phyloP scores from a whole-genome alignment of 2,329 filamentous ascomycete species.

The Neofusicoccum sp. region DNA sequence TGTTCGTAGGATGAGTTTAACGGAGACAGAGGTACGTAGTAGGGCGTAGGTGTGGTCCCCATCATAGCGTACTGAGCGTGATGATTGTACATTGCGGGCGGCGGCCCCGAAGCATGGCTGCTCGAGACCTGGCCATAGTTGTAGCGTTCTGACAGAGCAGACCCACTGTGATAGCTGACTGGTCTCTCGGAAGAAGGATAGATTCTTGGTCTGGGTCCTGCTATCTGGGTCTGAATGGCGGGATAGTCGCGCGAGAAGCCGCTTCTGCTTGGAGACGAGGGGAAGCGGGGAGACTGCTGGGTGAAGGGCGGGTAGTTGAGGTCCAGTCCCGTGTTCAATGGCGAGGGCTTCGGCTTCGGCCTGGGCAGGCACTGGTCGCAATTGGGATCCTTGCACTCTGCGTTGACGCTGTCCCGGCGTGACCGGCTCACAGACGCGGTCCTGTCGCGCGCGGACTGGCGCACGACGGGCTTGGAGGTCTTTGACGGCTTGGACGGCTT shows the following conservation, averaged over 20 bases:
- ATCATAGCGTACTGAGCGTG: constrained; percentile 19
- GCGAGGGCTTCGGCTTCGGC: background rate
- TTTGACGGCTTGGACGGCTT: background rate
- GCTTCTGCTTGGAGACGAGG: constrained; percentile 25
- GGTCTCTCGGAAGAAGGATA: constrained; percentile 27
- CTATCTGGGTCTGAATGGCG: constrained; percentile 30
- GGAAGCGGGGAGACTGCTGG: constrained; percentile 29
- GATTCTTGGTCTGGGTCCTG: constrained; percentile 25
- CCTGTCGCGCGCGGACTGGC: background rate
- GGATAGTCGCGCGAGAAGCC: constrained; percentile 27
- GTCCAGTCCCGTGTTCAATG: constrained; percentile 31
- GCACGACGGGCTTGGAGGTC: background rate
- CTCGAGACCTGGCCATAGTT: constrained; percentile 26
- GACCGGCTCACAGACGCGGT: background rate
- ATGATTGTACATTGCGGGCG: constrained; percentile 30
- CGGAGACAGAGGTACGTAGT: constrained; percentile 14
- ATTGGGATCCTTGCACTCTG: background rate
- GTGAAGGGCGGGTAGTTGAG: constrained; percentile 27
- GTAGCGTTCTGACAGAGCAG: constrained; percentile 25
- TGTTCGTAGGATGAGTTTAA: background rate
- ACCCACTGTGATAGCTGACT: constrained; percentile 33
- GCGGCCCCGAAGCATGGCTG: constrained; percentile 28
- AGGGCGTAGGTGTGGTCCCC: constrained; percentile 21
- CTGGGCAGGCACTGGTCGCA: background rate
- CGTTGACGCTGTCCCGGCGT: constrained; percentile 3